Base-by-base conservation (phyloP, 306 rosid species). In the Amphicarpaea edgeworthii region DNA sequence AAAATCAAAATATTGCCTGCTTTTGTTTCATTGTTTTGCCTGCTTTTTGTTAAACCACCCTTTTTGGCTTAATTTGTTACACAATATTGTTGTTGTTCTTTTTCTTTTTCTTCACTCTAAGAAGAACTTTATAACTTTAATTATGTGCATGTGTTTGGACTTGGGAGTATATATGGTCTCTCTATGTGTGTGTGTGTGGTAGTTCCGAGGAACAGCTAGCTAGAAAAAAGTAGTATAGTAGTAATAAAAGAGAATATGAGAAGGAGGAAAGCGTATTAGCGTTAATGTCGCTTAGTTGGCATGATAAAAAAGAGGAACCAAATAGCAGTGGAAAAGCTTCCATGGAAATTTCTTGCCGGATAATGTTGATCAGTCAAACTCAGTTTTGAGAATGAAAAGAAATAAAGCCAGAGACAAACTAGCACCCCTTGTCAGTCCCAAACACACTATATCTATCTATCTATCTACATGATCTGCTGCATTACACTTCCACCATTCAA, bases 291-390 rank as follows among this genome's bases (percentile, higher is more conserved):
- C 88, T 75, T 37, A 61, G 86, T 37, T 91, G 96, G 88, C 89
- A 79, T 40, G 87, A 84, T 84, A 92, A 92, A 88, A 92, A 92
- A 88, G 97, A 88, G 97, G 82, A 88, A 92, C 90, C 91, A 84
- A 10, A 53, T 40, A 68, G 87, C 88, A 87, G 90, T 84, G 78
- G 83, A 86, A 92, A 92, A 90, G 93, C 85, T 86, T 86, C 46
- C 82, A 75, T 74, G 82, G 79, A 84, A 86, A 82, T 58, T 82
- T 83, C 85, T 86, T 88, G 93, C 96, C 86, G 88, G 92, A 79
- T 46, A 70, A 68, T 49, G 53, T 38, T 75, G 83, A 71, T 82
- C 83, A 86, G 88, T 86, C 96, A 83, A 83, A 89, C 87, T 86
- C 83, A 79, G 69, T 65, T 76, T 30, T 54, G 64, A 79, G 59